Conservation (phyloP, 805 yeast species). For the Saccharomycopsis vini region DNA sequence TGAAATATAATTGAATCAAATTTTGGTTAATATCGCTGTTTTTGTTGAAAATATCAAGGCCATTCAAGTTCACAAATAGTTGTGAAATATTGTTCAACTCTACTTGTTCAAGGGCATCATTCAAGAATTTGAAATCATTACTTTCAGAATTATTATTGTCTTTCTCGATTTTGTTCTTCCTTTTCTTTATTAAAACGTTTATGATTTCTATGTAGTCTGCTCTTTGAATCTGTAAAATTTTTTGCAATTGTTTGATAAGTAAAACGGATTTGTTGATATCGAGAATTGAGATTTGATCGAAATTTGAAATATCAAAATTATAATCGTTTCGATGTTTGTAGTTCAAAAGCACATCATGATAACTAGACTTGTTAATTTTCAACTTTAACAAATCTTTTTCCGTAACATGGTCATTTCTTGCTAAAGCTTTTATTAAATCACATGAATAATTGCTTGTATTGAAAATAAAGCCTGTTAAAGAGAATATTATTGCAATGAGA, state of each 20-base stretch:
- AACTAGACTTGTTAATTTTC: too few species aligned
- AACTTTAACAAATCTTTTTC: slow-evolving; percentile 6
- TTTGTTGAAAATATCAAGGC: slow-evolving; percentile 10
- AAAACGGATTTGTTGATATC: slow-evolving; percentile 7
- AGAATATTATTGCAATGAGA: too few species aligned
- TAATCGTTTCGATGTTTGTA: too few species aligned
- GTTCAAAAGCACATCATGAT: too few species aligned
- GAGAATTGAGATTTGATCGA: neutral
- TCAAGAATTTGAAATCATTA: too few species aligned
- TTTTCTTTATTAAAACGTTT: slow-evolving; percentile 1
- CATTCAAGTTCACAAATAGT: slow-evolving; percentile 10
- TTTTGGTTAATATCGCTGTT: slow-evolving; percentile 14
- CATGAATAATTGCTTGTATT: slow-evolving; percentile 10
- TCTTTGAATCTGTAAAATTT: slow-evolving; percentile 5
- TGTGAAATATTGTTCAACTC: slow-evolving; percentile 16
- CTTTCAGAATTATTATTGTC: slow-evolving; percentile 3
- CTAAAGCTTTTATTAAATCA: slow-evolving; percentile 9
- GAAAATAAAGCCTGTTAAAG: slow-evolving; percentile 15
- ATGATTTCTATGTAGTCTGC: slow-evolving; percentile 13
- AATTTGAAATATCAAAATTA: too few species aligned
- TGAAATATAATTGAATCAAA: slow-evolving; percentile 13
- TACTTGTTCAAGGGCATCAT: slow-evolving; percentile 15
- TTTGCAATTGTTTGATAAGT: slow-evolving; percentile 13
- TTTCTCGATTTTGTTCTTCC: too few species aligned
- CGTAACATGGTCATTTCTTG: slow-evolving; percentile 6